Base-by-base conservation (phyloP, 192 early-diverging fungal species). In the Entomortierella parvispora region DNA sequence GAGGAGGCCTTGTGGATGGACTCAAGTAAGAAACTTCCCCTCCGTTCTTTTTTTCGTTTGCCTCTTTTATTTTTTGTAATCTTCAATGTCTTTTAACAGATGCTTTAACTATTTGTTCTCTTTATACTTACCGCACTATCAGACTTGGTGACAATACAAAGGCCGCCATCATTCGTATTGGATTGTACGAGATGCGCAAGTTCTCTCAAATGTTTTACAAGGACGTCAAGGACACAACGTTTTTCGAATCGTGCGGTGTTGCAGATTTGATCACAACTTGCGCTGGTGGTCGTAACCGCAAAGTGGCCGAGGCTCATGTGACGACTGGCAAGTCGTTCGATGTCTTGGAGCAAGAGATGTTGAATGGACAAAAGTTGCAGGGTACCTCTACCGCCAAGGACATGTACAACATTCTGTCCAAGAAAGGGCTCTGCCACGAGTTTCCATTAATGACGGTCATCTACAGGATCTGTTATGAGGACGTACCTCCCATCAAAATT, bases 311-410 rank as follows among this genome's bases (percentile, higher is more conserved):
- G 74, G 94, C 93, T 15, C 90, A 90, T 78, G 94, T 95, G 28
- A 75, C 78, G 31, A 96, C 94, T 8, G 94, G 94, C 28, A 96
- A 97, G 82, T 86, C 94, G 20, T 94, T 98, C 83, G 88, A 91
- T 40, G 83, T 86, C 72, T 85, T 98, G 20, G 96, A 98, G 65
- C 75, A 86, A 46, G 95, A 96, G 63, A 74, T 97, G 76, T 85
- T 98, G 31, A 94, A 96, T 60, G 97, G 97, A 31, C 97, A 98
- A 70, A 98, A 98, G 71, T 82, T 98, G 54, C 97, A 98, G 83
- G 97, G 97, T 47, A 93, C 94, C 20, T 80, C 94, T 59, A 97
- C 97, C 0, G 90, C 93, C 18, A 84, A 89, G 71, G 95, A 98
- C 74, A 87, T 97, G 18, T 70, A 95, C 71, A 68, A 85, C 62